Evolutionary conservation across 768 basidiomycete species (phyloP).

Genomic region (Lentinula guzmanii): DNA sequence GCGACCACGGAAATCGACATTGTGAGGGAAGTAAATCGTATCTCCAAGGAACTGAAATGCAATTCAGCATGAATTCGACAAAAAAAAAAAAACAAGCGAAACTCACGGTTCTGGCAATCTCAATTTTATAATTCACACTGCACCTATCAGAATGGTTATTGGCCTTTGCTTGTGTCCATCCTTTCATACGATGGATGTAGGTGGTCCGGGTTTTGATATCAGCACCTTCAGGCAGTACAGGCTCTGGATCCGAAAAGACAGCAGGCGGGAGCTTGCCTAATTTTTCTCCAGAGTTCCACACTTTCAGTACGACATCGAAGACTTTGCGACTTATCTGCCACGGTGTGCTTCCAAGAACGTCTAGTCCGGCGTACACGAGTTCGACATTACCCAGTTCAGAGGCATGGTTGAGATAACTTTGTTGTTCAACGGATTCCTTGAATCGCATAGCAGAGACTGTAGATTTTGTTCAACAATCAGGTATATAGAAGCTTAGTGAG

Average conservation of each 20-base stretch:
- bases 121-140: constrained; percentile 92
- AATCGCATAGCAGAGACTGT: constrained; percentile 81
- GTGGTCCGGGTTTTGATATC: constrained; percentile 50
- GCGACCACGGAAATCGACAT: constrained; percentile 95
- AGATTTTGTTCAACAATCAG: constrained; percentile 6
- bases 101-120: constrained; percentile 87
- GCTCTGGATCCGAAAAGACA: constrained; percentile 58
- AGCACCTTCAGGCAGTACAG: constrained; percentile 33
- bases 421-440: constrained; percentile 85
- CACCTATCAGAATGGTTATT: constrained; percentile 91
- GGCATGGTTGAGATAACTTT: constrained; percentile 69
- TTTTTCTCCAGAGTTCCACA: constrained; percentile 84
- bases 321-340: constrained; percentile 83
- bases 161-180: constrained; percentile 52
- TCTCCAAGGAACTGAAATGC: constrained; percentile 72
- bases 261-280: constrained; percentile 83
- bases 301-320: constrained; percentile 67
- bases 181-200: constrained; percentile 51
- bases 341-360: constrained; percentile 83
- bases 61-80: constrained; percentile 4
- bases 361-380: constrained; percentile 81
- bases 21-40: constrained; percentile 89
- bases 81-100: neutral
- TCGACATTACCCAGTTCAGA: constrained; percentile 72
- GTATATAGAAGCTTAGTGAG: neutral